Conservation (phyloP, 2,329 filamentous ascomycete species). For the Coniochaeta ligniaria region DNA sequence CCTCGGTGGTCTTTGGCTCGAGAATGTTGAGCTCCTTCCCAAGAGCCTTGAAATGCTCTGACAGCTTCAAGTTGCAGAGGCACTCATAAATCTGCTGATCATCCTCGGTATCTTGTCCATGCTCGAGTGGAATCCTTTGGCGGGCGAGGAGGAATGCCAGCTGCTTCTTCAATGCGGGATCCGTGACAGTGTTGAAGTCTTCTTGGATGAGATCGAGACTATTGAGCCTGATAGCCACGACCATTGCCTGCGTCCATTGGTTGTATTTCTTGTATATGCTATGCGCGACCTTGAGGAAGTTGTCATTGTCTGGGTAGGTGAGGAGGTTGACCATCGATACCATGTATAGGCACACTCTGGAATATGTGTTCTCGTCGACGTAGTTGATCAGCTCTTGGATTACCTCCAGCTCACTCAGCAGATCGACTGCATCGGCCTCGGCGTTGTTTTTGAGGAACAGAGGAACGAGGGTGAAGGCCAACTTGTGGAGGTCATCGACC, state of each 20-base stretch:
- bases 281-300: constrained; percentile 88
- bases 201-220: constrained; percentile 74
- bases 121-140: constrained; percentile 78
- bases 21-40: constrained; percentile 95
- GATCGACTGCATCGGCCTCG: constrained; percentile 93
- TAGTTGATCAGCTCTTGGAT: constrained; percentile 87
- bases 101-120: constrained; percentile 56
- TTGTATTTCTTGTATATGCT: constrained; percentile 90
- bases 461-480: constrained; percentile 79
- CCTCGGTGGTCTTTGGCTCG: constrained; percentile 93
- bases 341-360: constrained; percentile 93
- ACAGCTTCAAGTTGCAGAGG: constrained; percentile 77
- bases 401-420: constrained; percentile 95
- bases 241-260: constrained; percentile 87
- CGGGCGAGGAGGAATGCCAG: constrained; percentile 88
- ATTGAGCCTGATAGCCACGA: constrained; percentile 88
- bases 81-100: constrained; percentile 73
- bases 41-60: constrained; percentile 87
- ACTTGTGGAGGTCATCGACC: constrained; percentile 75
- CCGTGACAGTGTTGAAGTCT: constrained; percentile 73
- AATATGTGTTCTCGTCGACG: constrained; percentile 89
- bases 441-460: constrained; percentile 97
- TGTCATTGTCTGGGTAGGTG: constrained; percentile 95
- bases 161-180: constrained; percentile 82
- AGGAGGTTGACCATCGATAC: constrained; percentile 97